Conservation (phyloP, 2,329 filamentous ascomycete species). For the Scytalidium lignicola region DNA sequence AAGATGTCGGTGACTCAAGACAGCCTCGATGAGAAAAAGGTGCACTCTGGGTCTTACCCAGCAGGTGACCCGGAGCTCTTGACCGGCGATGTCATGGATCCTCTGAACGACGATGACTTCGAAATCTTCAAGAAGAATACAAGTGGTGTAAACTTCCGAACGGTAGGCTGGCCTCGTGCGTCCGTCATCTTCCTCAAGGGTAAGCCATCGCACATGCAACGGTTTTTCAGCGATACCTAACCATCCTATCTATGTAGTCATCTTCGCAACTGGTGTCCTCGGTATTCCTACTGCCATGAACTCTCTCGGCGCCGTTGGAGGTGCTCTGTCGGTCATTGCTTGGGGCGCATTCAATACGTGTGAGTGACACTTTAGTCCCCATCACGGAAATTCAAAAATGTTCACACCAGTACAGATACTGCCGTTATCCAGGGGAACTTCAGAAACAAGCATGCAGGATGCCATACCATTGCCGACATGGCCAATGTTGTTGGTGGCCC, state of each 20-base stretch:
- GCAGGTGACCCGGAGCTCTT: too few species aligned
- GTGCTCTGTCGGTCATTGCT: constrained; percentile 35
- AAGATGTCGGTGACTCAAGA: too few species aligned
- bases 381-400: background rate
- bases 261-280: constrained; percentile 35
- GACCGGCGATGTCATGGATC: too few species aligned
- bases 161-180: constrained; percentile 41
- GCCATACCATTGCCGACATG: constrained; percentile 53
- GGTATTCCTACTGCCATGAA: constrained; percentile 36
- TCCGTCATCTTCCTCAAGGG: constrained; percentile 40
- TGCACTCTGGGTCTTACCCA: too few species aligned
- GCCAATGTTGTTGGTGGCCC: constrained; percentile 47
- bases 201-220: background rate
- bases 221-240: too few species aligned
- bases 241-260: constrained; percentile 1
- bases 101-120: constrained; percentile 2
- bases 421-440: constrained; percentile 45
- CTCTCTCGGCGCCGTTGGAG: constrained; percentile 33
- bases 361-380: constrained; percentile 12
- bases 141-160: constrained; percentile 40
- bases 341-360: constrained; percentile 27
- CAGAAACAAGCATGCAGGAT: constrained; percentile 41
- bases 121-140: constrained; percentile 39
- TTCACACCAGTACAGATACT: constrained; percentile 25
- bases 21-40: too few species aligned